Evolutionary conservation across 192 early-diverging fungal genomes (phyloP).

Genomic region (Powellomyces hirtus): DNA sequence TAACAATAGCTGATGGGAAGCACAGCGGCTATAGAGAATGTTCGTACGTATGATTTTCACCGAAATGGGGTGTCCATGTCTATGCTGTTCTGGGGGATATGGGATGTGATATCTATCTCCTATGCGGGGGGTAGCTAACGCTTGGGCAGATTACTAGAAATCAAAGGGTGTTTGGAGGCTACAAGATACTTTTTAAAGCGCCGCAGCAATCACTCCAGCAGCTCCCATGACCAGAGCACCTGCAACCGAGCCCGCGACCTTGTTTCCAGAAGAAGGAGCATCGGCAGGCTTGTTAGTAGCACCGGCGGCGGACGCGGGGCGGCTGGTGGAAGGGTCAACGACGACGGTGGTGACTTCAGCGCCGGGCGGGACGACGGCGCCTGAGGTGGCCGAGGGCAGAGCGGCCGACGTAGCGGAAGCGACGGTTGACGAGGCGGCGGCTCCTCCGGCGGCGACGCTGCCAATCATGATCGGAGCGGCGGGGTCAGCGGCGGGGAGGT

Average conservation of each 20-base stretch:
- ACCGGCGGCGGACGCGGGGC: not conserved
- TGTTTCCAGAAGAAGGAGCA: not conserved
- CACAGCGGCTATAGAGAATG: no score
- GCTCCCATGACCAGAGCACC: conserved; percentile 6
- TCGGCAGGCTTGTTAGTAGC: not conserved
- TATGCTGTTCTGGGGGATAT: no score
- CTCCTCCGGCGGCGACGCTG: not conserved
- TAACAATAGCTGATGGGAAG: no score
- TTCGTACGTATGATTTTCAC: no score
- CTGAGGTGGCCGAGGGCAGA: not conserved
- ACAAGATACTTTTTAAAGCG: not conserved
- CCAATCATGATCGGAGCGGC: not conserved
- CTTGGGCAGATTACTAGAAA: no score
- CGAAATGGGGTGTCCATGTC: no score
- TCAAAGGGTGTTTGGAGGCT: no score
- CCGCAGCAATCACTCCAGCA: conserved; percentile 1
- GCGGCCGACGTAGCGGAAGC: not conserved
- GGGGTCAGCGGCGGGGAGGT: not conserved
- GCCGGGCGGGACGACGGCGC: not conserved
- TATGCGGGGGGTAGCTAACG: no score
- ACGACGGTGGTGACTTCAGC: not conserved
- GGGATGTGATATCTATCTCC: no score
- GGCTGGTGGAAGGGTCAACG: not conserved
- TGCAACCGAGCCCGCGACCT: not conserved
- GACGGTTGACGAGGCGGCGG: not conserved